Percentiles rank a stretch among this genome's conserved stretches.
These are phyloP conservation scores for Fraxinus xanthoxyloides DNA, from an alignment of 305 asterid genomes.

Conservation along the genomic window DNA sequence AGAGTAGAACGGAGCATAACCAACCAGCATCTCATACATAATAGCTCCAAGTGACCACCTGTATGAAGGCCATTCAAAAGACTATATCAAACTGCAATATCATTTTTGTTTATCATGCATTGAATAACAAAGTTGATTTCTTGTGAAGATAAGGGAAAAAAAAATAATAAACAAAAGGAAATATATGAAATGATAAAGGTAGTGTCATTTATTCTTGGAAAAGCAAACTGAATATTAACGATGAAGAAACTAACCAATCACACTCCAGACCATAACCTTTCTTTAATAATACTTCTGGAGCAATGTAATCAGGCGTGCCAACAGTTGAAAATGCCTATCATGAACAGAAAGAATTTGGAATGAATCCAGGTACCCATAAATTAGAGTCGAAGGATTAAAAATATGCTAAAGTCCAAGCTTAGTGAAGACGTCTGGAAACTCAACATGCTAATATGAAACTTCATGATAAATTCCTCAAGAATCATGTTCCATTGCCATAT, in stretches of 20 bases:
- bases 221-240: background rate
- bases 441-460: conserved; percentile 1
- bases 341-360: background rate
- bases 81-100: background rate
- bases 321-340: conserved; percentile 88
- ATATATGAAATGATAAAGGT: background rate
- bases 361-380: background rate
- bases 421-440: background rate
- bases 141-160: background rate
- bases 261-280: conserved; percentile 85
- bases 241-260: conserved; percentile 64
- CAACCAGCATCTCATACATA: conserved; percentile 90
- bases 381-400: background rate
- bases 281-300: conserved; percentile 79
- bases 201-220: background rate
- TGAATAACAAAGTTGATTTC: background rate
- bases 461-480: background rate
- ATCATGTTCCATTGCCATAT: background rate
- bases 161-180: background rate
- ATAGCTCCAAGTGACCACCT: conserved; percentile 97
- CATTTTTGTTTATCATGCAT: background rate
- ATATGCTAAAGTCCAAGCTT: background rate
- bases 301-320: conserved; percentile 92
- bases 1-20: conserved; percentile 82
- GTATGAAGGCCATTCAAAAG: conserved; percentile 22